A percentile compares a stretch with the other conserved stretches of the same genome.
Evolutionary conservation across 192 early-diverging fungal species (phyloP).

Genomic region (Backusella circina): DNA sequence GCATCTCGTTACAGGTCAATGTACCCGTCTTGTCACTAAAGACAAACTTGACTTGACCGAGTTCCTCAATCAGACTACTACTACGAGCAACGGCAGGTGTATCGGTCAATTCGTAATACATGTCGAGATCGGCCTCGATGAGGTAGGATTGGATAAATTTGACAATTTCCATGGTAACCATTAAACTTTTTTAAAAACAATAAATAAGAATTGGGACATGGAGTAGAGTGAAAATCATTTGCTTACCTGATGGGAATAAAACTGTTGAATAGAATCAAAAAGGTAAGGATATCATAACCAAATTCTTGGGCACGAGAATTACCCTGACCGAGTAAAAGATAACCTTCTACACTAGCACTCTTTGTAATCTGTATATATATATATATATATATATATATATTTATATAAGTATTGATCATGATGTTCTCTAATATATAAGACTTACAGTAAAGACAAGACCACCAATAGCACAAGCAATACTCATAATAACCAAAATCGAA

Average conservation of each 20-base stretch:
- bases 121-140: slow-evolving; percentile 92
- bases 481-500: slow-evolving; percentile 76
- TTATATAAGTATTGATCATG: no score
- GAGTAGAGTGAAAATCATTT: background rate
- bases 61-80: slow-evolving; percentile 91
- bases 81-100: slow-evolving; percentile 93
- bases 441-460: slow-evolving; percentile 59
- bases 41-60: slow-evolving; percentile 89
- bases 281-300: slow-evolving; percentile 90
- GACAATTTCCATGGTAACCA: slow-evolving; percentile 98
- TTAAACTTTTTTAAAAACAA: no score
- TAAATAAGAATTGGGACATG: no score
- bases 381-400: background rate
- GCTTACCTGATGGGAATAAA: slow-evolving; percentile 89
- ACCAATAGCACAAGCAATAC: slow-evolving; percentile 85
- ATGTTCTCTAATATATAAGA: background rate
- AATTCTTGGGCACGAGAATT: slow-evolving; percentile 49
- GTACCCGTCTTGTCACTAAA: slow-evolving; percentile 31
- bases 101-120: slow-evolving; percentile 93
- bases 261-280: slow-evolving; percentile 98
- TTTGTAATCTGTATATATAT: slow-evolving; percentile 26
- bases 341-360: slow-evolving; percentile 40
- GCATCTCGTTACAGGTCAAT: slow-evolving; percentile 52
- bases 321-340: slow-evolving; percentile 22
- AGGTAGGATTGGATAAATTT: slow-evolving; percentile 88